phyloP scores from a whole-genome alignment of 2,329 filamentous ascomycete species.

The Fusarium sp. region DNA sequence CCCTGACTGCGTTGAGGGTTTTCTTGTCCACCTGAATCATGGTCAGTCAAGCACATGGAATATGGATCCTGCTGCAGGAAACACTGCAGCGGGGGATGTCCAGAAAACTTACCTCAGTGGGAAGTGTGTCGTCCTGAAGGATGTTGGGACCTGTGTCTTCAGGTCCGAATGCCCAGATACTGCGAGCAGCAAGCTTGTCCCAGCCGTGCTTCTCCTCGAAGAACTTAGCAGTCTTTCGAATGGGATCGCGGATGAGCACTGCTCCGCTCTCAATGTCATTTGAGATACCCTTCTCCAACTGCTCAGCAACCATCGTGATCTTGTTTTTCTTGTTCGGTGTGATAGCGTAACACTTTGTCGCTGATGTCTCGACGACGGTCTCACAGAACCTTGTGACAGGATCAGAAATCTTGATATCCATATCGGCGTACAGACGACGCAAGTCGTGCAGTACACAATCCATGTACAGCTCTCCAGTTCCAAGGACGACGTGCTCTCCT shows the following conservation, averaged over 20 bases:
- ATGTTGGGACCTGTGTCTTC: constrained; percentile 96
- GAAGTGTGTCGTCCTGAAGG: constrained; percentile 94
- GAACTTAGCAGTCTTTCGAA: constrained; percentile 93
- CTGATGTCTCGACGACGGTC: constrained; percentile 95
- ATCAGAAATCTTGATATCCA: constrained; percentile 99
- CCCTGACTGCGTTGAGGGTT: constrained; percentile 84
- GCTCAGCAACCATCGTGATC: constrained; percentile 97
- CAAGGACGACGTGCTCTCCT: constrained; percentile 93
- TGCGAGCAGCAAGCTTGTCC: constrained; percentile 92
- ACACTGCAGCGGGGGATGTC: not conserved
- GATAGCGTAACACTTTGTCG: constrained; percentile 96
- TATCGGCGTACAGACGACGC: constrained; percentile 92
- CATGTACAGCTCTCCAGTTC: constrained; percentile 99
- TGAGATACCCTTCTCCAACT: constrained; percentile 92
- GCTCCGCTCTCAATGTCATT: constrained; percentile 92
- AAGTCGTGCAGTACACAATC: constrained; percentile 97
- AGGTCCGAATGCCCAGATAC: constrained; percentile 98
- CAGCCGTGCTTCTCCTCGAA: constrained; percentile 98
- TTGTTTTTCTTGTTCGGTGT: constrained; percentile 99
- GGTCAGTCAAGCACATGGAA: constrained; percentile 10
- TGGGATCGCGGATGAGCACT: constrained; percentile 92
- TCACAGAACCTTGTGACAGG: constrained; percentile 98
- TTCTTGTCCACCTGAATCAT: constrained; percentile 83
- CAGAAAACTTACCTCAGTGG: constrained; percentile 74
- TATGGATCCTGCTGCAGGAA: constrained; percentile 12